Conservation (phyloP, 495 filamentous ascomycete genomes). For the Neurospora sp. region DNA sequence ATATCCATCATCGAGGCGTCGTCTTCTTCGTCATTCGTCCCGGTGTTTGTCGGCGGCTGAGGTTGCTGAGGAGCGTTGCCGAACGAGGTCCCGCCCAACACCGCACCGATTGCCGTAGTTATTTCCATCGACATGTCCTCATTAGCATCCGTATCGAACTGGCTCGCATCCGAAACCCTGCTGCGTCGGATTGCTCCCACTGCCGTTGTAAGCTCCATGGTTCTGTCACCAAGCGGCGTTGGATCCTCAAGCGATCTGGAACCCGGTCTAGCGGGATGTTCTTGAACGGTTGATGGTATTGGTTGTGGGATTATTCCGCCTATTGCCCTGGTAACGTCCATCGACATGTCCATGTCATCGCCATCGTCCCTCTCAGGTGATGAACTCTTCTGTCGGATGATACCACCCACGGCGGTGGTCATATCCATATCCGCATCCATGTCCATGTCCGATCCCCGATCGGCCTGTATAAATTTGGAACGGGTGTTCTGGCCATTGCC, state of each 20-base stretch:
- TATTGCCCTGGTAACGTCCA: constrained; percentile 76
- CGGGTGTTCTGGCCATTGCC: constrained; percentile 6
- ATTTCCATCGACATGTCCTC: constrained; percentile 79
- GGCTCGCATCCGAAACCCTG: constrained; percentile 14
- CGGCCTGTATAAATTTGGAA: constrained; percentile 7
- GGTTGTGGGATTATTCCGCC: constrained; percentile 64
- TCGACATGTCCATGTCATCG: constrained; percentile 70
- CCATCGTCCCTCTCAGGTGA: constrained; percentile 27
- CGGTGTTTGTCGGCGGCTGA: constrained; percentile 19
- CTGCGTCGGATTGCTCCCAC: constrained; percentile 51
- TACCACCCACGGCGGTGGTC: constrained; percentile 46
- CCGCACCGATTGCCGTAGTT: constrained; percentile 60
- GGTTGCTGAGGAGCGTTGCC: constrained; percentile 10
- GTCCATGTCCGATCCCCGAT: constrained; percentile 23
- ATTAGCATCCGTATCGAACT: constrained; percentile 29
- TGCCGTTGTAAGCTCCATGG: constrained; percentile 72
- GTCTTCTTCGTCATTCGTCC: constrained; percentile 24
- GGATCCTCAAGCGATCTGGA: constrained; percentile 4
- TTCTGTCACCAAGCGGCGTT: constrained; percentile 41
- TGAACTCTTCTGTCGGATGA: constrained; percentile 30
- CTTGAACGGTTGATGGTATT: constrained; percentile 16
- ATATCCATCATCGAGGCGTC: constrained; percentile 51
- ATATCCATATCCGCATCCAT: constrained; percentile 49
- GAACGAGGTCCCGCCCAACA: constrained; percentile 37
- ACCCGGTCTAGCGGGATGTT: constrained; percentile 10